Base-by-base conservation (phyloP, 768 basidiomycete species). In the Galerina marginata region DNA sequence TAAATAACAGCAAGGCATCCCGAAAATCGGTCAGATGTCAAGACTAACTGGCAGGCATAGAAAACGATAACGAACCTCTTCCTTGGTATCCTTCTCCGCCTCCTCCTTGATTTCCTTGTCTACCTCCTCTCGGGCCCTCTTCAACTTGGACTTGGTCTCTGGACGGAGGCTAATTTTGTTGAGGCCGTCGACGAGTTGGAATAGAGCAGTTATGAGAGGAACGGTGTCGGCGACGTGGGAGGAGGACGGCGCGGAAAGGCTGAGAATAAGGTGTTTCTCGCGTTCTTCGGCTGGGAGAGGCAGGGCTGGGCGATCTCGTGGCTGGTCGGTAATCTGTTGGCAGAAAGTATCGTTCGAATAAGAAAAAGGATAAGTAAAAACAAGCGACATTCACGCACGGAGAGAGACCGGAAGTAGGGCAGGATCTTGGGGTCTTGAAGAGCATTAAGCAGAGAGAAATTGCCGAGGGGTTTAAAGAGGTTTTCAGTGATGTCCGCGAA, bases 401-500 rank as follows among this genome's bases (percentile, higher is more conserved):
- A 87, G 65, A 96, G 83, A 39, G 91, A 94, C 65, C 91, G 90
- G 82, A 97, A 93, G 78, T 92, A 89, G 40, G 86, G 83, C 48
- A 84, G 80, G 48, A 88, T 79, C 51, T 82, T 83, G 29, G 91
- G 85, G 64, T 91, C 81, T 52, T 83, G 79, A 54, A 96, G 78
- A n/a, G 83, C 74, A 26, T 83, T 76, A 54, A 82, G 63, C 29
- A 96, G 75, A 36, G 75, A 72, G 62, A 77, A 83, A 65, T 81
- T 75, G 37, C 78, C 76, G 36, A 67, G 38, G 23, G 75, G 71
- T 76, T 92, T 95, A 58, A 96, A 78, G 53, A 96, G 68, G 66
- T 81, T 83, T 20, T 96, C 92, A 2, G 92, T 91, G 56, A 93
- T 80, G 65, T 96, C 95, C 9, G 91, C 91, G 65, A 86, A 92